Evolutionary conservation across 1,284 basidiomycete species (phyloP), one percentile per base, ranked within the genome.

Genomic region (Gymnopus androsaceus): DNA sequence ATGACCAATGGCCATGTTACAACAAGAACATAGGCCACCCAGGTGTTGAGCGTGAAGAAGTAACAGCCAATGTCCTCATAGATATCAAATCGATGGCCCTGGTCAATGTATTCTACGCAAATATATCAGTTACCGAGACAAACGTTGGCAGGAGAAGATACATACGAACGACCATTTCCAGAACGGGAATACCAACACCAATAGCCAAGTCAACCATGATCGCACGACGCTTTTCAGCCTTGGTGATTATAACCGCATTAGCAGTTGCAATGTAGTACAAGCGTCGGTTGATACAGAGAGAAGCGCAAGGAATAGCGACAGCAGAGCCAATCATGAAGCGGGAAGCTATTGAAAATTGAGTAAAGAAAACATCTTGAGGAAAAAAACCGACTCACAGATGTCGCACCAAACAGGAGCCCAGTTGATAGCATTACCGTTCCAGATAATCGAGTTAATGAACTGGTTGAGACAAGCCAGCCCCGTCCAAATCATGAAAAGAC

Each of bases 391-490:
- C 84, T 66, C 63, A 88, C 86, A 79, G 59, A 92, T 87, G 64
- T 93, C 90, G 64, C 90, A 92, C 84, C 85, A 92, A 1, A 85
- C 72, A 0, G 85, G 85, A 0, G 82, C 79, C 40, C 64, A 71
- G 61, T 87, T 79, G 9, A 77, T 70, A 2, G 76, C 75, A 63
- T 83, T 85, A 30, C 80, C 73, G 51, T 75, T 74, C 90, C 90
- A 93, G 14, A 90, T 65, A 31, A 88, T 67, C 15, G 81, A 77
- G 68, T 92, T 88, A 61, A 91, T 72, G 61, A 79, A 82, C 31
- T 75, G 68, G 50, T 79, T 77, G 17, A 90, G 69, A 63, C 81
- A 85, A 1, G 69, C 76, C 3, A 84, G 42, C 2, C 77, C 76
- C 2, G 78, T 72, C 88, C 87, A 91, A 36, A 75, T 63, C 69